Base-by-base conservation (phyloP, 768 basidiomycete species). In the Boletus subcaerulescens region DNA sequence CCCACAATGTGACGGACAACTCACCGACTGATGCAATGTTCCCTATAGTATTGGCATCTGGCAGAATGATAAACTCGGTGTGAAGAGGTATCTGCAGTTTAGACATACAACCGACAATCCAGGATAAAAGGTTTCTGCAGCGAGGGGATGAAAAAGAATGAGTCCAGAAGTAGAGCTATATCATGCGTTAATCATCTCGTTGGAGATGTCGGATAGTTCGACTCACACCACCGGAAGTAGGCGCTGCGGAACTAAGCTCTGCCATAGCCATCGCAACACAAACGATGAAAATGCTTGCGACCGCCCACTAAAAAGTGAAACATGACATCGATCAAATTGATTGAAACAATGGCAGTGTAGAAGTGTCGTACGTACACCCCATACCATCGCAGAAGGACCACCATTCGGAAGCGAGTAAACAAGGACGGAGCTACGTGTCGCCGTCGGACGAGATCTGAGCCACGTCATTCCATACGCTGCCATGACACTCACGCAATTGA, bases 91-190 rank as follows among this genome's bases (percentile, higher is more conserved):
- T 17, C 8, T 2, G 0, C 3, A 31, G 15, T 2, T 15, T 38
- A 1, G 20, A 71, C 81, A 10, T 60, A 86, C 84, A 86, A 33
- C 86, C 86, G 3, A 87, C 85, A 32, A 87, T 75, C 86, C 86
- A 87, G 8, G 81, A 78, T 14, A 87, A 76, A 8, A 88, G 67
- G 53, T 81, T 82, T n/a, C 81, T 73, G 69, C 79, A 87, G 33
- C 77, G 67, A 11, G 81, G 80, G 6, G 82, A 79, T 0, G 82
- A 80, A 4, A 83, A 66, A 0, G 76, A 77, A 57, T 85, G 79
- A 0, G 87, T 84, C 85, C 87, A 88, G 60, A 82, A 88, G 62
- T 87, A 86, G 17, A 85, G 73, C 77, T 84, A 43, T 39, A 32
- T 39, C 35, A 43, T 3, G 9, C 13, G 42, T 42, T 61, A 24